Base-by-base conservation (phyloP, 805 yeast species). In the Spencermartinsiella europaea region DNA sequence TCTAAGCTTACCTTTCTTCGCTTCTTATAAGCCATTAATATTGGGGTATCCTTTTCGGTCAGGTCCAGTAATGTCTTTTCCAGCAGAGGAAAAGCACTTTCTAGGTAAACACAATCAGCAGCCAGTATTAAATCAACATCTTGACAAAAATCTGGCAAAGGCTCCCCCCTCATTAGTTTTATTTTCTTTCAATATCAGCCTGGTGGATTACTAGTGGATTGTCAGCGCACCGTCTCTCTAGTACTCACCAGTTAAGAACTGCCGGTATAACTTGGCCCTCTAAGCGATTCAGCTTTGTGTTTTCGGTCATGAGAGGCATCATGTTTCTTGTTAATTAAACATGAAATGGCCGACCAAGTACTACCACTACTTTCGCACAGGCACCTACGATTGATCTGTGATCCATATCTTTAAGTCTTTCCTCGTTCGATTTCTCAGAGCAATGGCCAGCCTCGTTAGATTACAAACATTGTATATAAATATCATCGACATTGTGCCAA, bases 81-180 rank as follows among this genome's bases (percentile, higher is more conserved):
- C 34, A 78, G 57, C 35, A 77, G 54, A 3, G 79, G 80, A 55
- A 79, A 78, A 2, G 80, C 79, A 7, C 64, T 56, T 53, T 77
- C 83, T 21, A 74, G 63, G 48, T 78, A 78, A 12, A 79, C 82
- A 59, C 82, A 77, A 58, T 78, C 83, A 0, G 83, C 83, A 3
- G 82, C 83, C 20, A 78, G 56, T 2, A 78, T 61, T 3, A 77
- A 61, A 58, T 76, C 80, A 2, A 69, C 67, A 0, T 54, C 56
- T 8, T 51, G 34, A 8, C 71, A 63, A 44, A 65, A 68, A 0
- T 53, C 63, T 3, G 76, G 76, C 10, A 72, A 50, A 1, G 56
- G 56, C 17, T 62, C 64, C 5, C 75, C 75, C 70, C 61, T 57
- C 33, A 3, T 2, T 14, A 16, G 34, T 20, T 31, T 33, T 27